phyloP scores from a whole-genome alignment of 2,329 filamentous ascomycete species.

The Fusarium sp. region DNA sequence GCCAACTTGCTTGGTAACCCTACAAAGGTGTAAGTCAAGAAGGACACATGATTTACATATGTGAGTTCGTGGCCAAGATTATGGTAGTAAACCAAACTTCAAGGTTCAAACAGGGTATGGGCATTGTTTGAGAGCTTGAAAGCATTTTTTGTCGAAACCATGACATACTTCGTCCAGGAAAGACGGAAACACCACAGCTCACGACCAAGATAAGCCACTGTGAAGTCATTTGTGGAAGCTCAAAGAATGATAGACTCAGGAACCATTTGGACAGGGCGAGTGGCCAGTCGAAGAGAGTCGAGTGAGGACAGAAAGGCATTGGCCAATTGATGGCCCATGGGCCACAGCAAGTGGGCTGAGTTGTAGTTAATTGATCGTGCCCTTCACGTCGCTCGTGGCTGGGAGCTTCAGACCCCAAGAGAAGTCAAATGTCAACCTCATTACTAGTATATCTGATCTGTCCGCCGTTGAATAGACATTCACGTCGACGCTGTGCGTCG shows the following conservation, averaged over 20 bases:
- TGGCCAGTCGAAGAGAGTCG: conserved; percentile 14
- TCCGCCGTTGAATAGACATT: conserved; percentile 2
- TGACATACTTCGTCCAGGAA: not conserved
- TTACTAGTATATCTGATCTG: conserved; percentile 19
- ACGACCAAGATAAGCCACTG: not conserved
- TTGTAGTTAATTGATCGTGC: conserved; percentile 27
- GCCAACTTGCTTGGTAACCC: conserved; percentile 36
- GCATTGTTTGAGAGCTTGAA: not conserved
- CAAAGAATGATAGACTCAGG: conserved; percentile 8
- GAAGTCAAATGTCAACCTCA: conserved; percentile 29
- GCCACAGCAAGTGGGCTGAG: conserved; percentile 34
- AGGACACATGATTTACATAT: conserved; percentile 36
- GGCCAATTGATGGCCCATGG: conserved; percentile 30
- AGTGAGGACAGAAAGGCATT: conserved; percentile 27
- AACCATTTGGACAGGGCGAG: conserved; percentile 2
- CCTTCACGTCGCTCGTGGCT: conserved; percentile 22
- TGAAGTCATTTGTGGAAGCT: conserved; percentile 16
- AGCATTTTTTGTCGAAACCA: not conserved
- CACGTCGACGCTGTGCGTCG: conserved; percentile 13
- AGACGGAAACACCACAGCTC: not conserved
- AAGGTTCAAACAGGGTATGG: conserved; percentile 2
- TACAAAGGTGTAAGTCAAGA: conserved; percentile 33
- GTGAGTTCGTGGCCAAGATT: conserved; percentile 25
- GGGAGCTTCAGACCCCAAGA: conserved; percentile 27
- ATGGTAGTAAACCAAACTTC: conserved; percentile 3